phyloP scores from a whole-genome alignment of 805 yeast species.

The Myxozyma kluyveri region DNA sequence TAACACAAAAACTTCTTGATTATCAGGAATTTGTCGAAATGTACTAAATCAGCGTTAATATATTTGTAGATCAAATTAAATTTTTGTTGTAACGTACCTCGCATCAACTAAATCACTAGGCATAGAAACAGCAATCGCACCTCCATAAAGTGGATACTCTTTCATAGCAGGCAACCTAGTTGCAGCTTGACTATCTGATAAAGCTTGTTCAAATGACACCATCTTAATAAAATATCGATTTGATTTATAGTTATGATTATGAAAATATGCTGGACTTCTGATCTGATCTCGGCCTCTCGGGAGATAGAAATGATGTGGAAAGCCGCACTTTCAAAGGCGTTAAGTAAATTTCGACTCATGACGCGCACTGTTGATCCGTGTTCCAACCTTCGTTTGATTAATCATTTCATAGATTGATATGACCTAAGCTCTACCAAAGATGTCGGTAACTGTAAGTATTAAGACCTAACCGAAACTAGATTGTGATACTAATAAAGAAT shows the following conservation, averaged over 20 bases:
- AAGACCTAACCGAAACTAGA: too few relatives aligned
- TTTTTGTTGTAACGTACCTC: constrained; percentile 32
- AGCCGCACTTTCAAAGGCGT: too few relatives aligned
- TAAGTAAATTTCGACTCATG: too few relatives aligned
- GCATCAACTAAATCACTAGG: constrained; percentile 73
- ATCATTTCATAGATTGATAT: too few relatives aligned
- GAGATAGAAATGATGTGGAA: too few relatives aligned
- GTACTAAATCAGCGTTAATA: constrained; percentile 37
- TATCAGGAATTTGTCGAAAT: constrained; percentile 83
- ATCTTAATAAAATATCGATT: background rate
- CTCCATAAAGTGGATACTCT: constrained; percentile 61
- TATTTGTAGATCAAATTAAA: background rate
- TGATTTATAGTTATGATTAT: background rate
- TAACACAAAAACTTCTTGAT: constrained; percentile 83
- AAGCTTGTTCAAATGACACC: background rate
- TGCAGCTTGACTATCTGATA: background rate
- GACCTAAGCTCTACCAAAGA: too few relatives aligned
- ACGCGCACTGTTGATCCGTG: too few relatives aligned
- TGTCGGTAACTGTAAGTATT: constrained; percentile 30
- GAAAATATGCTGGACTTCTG: background rate
- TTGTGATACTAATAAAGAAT: too few relatives aligned
- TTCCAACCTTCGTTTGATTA: too few relatives aligned
- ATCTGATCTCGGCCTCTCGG: background rate
- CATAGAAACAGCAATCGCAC: constrained; percentile 61
- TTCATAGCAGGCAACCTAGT: background rate